Evolutionary conservation across 169 alveolate genomes (phyloP).

Genomic region (Plasmodium vinckei): DNA sequence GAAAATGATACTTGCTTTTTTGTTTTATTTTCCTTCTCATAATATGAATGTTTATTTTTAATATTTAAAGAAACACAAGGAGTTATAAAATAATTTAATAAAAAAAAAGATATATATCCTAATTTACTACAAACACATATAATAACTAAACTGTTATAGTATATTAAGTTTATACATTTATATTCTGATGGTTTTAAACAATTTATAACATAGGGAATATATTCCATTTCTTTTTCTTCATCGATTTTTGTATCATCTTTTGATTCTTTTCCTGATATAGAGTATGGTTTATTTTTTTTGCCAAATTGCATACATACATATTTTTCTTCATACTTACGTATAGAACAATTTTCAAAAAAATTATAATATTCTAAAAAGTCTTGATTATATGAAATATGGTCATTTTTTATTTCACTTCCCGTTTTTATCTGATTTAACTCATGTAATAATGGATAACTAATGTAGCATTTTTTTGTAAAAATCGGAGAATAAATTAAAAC

Average conservation of each 20-base stretch:
- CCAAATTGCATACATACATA: constrained; percentile 15
- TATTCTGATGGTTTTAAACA: constrained; percentile 21
- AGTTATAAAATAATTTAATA: constrained; percentile 52
- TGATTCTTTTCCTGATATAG: too few species aligned
- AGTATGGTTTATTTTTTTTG: background rate
- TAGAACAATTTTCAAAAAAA: constrained; percentile 21
- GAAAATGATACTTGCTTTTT: background rate
- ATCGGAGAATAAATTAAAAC: constrained; percentile 64
- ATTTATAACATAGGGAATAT: constrained; percentile 48
- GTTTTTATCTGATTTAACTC: constrained; percentile 24
- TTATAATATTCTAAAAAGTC: constrained; percentile 38
- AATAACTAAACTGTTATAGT: constrained; percentile 18
- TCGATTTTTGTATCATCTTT: too few species aligned
- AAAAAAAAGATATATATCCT: constrained; percentile 50
- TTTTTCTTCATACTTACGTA: constrained; percentile 12
- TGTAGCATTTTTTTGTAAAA: constrained; percentile 32
- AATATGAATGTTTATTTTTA: background rate
- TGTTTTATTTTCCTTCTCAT: constrained; percentile 1
- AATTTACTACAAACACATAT: constrained; percentile 31
- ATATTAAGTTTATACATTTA: constrained; percentile 24
- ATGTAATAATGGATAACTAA: constrained; percentile 32
- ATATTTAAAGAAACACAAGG: constrained; percentile 15
- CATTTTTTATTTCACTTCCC: background rate
- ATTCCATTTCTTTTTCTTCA: background rate
- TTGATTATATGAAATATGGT: constrained; percentile 8